Evolutionary conservation across 2,329 filamentous ascomycete genomes (phyloP).

Genomic region (Alternaria ethzedia): DNA sequence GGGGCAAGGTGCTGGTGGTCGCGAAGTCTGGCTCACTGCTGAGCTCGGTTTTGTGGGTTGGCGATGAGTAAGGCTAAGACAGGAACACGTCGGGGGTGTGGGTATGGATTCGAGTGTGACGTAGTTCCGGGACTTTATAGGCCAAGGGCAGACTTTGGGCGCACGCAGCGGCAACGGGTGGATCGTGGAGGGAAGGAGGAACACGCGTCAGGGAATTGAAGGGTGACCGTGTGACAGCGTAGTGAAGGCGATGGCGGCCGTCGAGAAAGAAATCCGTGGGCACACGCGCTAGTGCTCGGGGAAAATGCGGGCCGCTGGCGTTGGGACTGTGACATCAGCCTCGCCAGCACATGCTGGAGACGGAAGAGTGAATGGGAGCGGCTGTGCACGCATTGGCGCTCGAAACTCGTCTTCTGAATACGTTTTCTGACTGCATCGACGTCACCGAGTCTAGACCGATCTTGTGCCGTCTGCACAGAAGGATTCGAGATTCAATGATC

Average conservation of each 20-base stretch:
- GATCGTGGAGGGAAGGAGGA: slow-evolving; percentile 18
- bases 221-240: slow-evolving; percentile 29
- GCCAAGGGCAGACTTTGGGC: slow-evolving; percentile 38
- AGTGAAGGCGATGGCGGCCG: slow-evolving; percentile 12
- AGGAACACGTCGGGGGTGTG: slow-evolving; percentile 35
- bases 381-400: background rate
- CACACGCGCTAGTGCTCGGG: slow-evolving; percentile 28
- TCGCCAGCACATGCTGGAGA: background rate
- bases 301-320: slow-evolving; percentile 28
- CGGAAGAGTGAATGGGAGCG: background rate
- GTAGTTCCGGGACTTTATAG: slow-evolving; percentile 28
- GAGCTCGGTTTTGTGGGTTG: slow-evolving; percentile 27
- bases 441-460: background rate
- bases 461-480: background rate
- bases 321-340: slow-evolving; percentile 15
- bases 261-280: slow-evolving; percentile 29
- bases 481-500: slow-evolving; percentile 5
- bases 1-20: slow-evolving; percentile 41
- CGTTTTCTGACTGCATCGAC: background rate
- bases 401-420: background rate
- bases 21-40: slow-evolving; percentile 38
- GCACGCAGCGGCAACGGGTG: slow-evolving; percentile 41
- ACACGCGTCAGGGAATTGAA: slow-evolving; percentile 30
- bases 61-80: slow-evolving; percentile 38
- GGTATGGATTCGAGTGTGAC: slow-evolving; percentile 30